These are phyloP conservation scores for Backusella liffmaniae DNA, from an alignment of 192 early-diverging fungal genomes.

Conservation along the genomic window DNA sequence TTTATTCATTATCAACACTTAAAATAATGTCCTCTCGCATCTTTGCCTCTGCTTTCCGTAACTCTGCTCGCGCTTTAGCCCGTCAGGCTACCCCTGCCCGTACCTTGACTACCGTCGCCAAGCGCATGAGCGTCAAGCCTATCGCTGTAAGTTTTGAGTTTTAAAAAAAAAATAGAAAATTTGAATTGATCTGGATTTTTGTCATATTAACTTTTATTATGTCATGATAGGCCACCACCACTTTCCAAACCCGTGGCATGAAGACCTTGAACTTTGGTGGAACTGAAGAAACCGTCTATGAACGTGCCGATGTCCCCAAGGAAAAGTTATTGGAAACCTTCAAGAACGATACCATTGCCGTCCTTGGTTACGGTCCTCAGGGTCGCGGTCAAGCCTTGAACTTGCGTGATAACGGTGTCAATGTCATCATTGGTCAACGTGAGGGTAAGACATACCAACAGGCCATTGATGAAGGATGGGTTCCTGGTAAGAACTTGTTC, in stretches of 20 bases:
- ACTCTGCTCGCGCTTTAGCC: background rate
- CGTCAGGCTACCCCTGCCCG: background rate
- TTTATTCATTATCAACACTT: background rate
- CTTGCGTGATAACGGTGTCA: conserved; percentile 94
- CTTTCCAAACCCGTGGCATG: conserved; percentile 67
- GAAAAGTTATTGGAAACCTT: conserved; percentile 90
- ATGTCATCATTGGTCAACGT: conserved; percentile 93
- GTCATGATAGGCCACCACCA: conserved; percentile 30
- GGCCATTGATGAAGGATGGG: conserved; percentile 93
- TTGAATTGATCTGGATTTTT: background rate
- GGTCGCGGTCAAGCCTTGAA: conserved; percentile 95
- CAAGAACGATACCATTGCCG: conserved; percentile 88
- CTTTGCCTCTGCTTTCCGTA: conserved; percentile 3
- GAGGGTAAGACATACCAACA: conserved; percentile 88
- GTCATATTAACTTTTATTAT: background rate
- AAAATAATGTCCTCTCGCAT: background rate
- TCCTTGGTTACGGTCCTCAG: conserved; percentile 96
- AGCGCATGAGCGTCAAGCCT: background rate
- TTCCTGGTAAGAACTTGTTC: conserved; percentile 94
- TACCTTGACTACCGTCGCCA: conserved; percentile 1
- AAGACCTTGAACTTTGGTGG: conserved; percentile 97
- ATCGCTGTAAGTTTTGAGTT: conserved; percentile 3
- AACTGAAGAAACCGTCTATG: conserved; percentile 88
- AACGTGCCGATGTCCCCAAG: conserved; percentile 91
- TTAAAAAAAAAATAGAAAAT: background rate